Evolutionary conservation across 148 eudicot genomes (phyloP).

Genomic region (Arctostaphylos glauca): DNA sequence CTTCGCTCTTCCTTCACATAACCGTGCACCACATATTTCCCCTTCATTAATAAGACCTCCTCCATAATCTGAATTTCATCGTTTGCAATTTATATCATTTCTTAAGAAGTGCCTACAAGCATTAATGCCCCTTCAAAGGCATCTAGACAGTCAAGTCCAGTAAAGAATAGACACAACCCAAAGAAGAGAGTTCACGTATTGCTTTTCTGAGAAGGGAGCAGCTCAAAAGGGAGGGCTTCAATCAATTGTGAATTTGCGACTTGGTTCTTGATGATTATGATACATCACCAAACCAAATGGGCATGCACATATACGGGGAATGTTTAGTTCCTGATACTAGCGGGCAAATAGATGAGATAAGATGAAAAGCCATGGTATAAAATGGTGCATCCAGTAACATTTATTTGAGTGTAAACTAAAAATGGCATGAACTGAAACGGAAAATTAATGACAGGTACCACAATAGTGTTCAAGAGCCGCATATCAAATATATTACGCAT

Average conservation of each 20-base stretch:
- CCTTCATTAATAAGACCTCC: background rate
- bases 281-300: background rate
- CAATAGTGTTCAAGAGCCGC: background rate
- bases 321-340: background rate
- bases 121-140: background rate
- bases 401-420: background rate
- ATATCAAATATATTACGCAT: background rate
- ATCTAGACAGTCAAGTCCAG: background rate
- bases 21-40: background rate
- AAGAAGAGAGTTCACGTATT: background rate
- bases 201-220: no score
- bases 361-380: background rate
- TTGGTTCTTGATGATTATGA: background rate
- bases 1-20: background rate
- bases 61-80: background rate
- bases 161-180: background rate
- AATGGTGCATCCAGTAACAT: background rate
- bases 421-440: background rate
- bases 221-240: no score
- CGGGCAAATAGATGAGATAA: background rate
- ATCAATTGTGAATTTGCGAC: no score
- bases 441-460: background rate
- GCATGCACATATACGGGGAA: background rate
- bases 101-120: background rate
- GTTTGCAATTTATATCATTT: background rate